phyloP scores from a whole-genome alignment of 306 rosid species.

The Echinosophora koreensis region DNA sequence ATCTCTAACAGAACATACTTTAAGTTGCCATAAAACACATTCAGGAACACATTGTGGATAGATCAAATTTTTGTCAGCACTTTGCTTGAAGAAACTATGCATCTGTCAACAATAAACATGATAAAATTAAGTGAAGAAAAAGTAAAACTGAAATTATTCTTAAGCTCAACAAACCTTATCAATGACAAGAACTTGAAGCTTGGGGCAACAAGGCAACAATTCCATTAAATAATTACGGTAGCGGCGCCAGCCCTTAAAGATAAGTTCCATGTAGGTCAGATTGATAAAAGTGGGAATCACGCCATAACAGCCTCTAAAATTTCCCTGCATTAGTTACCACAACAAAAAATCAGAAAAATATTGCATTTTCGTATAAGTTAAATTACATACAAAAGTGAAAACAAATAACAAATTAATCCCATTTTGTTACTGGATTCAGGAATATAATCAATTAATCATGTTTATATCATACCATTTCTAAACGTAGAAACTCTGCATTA shows the following conservation, averaged over 20 bases:
- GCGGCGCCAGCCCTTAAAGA: rapidly evolving
- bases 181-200: neutral
- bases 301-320: no score
- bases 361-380: no score
- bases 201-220: neutral
- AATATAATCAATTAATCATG: no score
- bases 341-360: no score
- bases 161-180: neutral
- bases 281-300: neutral
- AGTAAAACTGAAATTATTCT: neutral
- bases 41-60: neutral
- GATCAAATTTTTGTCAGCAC: neutral
- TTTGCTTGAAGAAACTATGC: neutral
- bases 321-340: no score
- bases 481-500: neutral
- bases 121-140: neutral
- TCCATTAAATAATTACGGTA: neutral
- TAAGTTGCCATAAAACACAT: conserved; percentile 2
- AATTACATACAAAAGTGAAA: no score
- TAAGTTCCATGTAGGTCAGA: neutral
- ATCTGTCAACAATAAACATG: neutral
- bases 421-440: no score
- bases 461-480: neutral
- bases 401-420: neutral
- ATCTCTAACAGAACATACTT: neutral